These are phyloP conservation scores for Hanseniaspora meyeri DNA, from an alignment of 805 yeast genomes.

Conservation along the genomic window DNA sequence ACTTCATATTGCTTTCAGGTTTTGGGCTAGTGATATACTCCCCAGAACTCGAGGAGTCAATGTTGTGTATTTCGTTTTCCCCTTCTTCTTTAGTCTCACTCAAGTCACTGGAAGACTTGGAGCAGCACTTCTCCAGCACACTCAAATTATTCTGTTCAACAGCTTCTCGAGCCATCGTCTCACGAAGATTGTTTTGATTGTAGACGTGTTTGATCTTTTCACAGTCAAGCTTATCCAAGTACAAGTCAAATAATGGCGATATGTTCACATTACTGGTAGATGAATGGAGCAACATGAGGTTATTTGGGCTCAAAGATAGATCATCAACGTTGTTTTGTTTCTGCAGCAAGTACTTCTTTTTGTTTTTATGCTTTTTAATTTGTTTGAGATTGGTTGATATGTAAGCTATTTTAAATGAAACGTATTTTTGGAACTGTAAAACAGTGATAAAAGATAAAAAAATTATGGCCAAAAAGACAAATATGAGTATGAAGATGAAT, in stretches of 20 bases:
- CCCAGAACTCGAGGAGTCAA: neutral
- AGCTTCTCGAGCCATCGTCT: neutral
- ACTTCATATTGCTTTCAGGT: neutral
- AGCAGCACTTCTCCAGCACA: neutral
- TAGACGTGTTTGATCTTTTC: neutral
- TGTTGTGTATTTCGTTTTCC: neutral
- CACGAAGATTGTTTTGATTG: neutral
- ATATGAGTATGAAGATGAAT: conserved; percentile 74
- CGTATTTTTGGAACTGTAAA: conserved; percentile 37
- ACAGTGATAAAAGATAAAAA: conserved; percentile 40
- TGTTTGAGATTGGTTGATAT: conserved; percentile 23
- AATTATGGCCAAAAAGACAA: conserved; percentile 51
- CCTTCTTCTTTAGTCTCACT: neutral
- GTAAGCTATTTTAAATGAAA: conserved; percentile 43
- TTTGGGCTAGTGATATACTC: neutral
- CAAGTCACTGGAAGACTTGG: neutral
- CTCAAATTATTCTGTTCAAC: neutral
- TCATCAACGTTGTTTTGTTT: neutral
- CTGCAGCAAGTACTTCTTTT: neutral
- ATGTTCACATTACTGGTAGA: neutral
- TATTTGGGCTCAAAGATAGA: neutral
- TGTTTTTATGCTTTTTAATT: neutral
- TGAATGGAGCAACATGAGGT: neutral
- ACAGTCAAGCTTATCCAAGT: neutral
- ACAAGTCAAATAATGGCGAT: neutral